phyloP scores from a whole-genome alignment of 1,284 basidiomycete genomes.

The Apiotrichum sp. region DNA sequence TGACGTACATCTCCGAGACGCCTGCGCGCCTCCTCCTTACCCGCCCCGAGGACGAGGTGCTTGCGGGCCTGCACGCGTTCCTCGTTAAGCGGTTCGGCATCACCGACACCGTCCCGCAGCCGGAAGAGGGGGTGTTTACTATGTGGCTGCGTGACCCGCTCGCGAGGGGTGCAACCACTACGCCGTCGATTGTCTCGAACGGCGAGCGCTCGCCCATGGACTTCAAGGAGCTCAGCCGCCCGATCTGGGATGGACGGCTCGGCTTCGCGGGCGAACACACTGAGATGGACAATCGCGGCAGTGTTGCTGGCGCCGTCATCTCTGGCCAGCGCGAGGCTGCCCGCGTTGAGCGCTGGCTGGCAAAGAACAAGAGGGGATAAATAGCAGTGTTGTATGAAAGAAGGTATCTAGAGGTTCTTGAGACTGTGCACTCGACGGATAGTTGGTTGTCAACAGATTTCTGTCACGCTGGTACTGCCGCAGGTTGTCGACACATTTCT shows the following conservation, averaged over 20 bases:
- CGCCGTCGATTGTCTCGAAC: slow-evolving; percentile 45
- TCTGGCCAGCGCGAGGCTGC: slow-evolving; percentile 48
- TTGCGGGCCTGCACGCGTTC: slow-evolving; percentile 41
- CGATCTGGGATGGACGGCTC: slow-evolving; percentile 48
- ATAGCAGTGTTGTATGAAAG: no score
- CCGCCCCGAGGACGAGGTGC: slow-evolving; percentile 29
- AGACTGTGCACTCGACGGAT: no score
- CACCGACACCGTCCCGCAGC: slow-evolving; percentile 2
- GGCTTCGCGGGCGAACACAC: slow-evolving; percentile 55
- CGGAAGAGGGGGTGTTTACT: slow-evolving; percentile 35
- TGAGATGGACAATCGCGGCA: slow-evolving; percentile 50
- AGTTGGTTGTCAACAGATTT: no score
- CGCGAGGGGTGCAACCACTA: slow-evolving; percentile 51
- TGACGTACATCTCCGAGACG: slow-evolving; percentile 48
- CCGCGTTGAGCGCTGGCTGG: slow-evolving; percentile 35
- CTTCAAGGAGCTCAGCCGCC: slow-evolving; percentile 48
- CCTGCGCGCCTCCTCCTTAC: slow-evolving; percentile 33
- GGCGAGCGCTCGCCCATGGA: slow-evolving; percentile 49
- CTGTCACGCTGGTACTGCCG: no score
- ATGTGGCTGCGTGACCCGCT: slow-evolving; percentile 50
- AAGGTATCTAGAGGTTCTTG: no score
- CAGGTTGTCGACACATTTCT: no score
- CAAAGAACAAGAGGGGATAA: neutral
- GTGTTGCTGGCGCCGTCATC: slow-evolving; percentile 49
- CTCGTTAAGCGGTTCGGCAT: slow-evolving; percentile 35